Percentiles rank a stretch among this genome's conserved stretches.
Evolutionary conservation across 768 basidiomycete genomes (phyloP).

Genomic region (Tricholoma hemisulphureum): DNA sequence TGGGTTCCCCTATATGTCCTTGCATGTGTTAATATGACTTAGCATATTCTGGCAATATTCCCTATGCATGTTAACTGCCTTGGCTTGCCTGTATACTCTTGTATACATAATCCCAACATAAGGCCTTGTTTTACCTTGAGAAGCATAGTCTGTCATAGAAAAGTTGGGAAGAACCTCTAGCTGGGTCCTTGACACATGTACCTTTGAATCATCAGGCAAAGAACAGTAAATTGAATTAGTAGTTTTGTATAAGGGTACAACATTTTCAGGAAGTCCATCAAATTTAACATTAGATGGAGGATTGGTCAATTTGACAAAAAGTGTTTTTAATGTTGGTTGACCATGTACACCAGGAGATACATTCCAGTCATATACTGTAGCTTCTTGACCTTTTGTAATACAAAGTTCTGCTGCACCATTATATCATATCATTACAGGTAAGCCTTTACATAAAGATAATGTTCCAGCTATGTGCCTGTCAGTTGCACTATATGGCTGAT

Average conservation of each 20-base stretch:
- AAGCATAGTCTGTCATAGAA: conserved; percentile 27
- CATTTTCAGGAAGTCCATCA: background rate
- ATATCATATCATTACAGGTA: conserved; percentile 23
- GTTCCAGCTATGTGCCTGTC: too few species aligned
- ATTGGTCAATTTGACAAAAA: too few species aligned
- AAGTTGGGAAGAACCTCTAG: conserved; percentile 23
- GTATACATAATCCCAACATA: too few species aligned
- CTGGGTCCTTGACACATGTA: conserved; percentile 15
- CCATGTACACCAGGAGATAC: background rate
- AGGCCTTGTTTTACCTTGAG: conserved; percentile 25
- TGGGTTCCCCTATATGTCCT: too few species aligned
- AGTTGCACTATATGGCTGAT: too few species aligned
- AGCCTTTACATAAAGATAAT: conserved; percentile 18
- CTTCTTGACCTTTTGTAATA: conserved; percentile 1
- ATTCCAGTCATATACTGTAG: background rate
- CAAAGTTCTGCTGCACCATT: conserved; percentile 14
- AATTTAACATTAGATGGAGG: too few species aligned
- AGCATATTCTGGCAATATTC: too few species aligned
- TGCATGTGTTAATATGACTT: too few species aligned
- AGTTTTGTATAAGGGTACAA: background rate
- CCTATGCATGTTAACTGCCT: too few species aligned
- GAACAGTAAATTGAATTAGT: background rate
- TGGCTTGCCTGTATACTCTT: too few species aligned
- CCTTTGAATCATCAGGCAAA: background rate
- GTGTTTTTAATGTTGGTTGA: background rate